Conservation (phyloP, 2,329 filamentous ascomycete species). For the Penicillium sclerotiorum region DNA sequence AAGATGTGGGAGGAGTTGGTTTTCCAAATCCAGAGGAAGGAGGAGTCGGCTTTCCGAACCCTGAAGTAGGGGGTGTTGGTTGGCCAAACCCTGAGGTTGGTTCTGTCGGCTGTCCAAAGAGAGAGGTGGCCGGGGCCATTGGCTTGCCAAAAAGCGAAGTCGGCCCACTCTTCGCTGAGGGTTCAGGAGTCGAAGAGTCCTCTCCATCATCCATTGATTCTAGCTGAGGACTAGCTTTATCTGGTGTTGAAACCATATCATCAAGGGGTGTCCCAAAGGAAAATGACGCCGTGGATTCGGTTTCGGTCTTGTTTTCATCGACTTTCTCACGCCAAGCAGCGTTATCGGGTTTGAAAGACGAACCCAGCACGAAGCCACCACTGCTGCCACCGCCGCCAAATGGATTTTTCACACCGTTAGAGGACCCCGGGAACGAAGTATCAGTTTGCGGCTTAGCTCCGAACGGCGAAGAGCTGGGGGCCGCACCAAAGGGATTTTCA, state of each 20-base stretch:
- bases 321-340: too few species aligned
- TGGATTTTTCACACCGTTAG: slow-evolving; percentile 27
- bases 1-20: slow-evolving; percentile 14
- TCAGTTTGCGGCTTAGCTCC: slow-evolving; percentile 26
- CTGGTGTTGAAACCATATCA: slow-evolving; percentile 40
- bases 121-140: slow-evolving; percentile 21
- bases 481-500: slow-evolving; percentile 21
- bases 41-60: neutral
- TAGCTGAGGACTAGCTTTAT: slow-evolving; percentile 34
- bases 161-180: slow-evolving; percentile 26
- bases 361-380: slow-evolving; percentile 45
- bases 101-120: neutral
- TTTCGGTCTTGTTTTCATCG: slow-evolving; percentile 45
- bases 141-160: slow-evolving; percentile 33
- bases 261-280: slow-evolving; percentile 44
- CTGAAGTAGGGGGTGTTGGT: slow-evolving; percentile 21
- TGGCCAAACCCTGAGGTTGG: slow-evolving; percentile 25
- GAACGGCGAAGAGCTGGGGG: slow-evolving; percentile 33
- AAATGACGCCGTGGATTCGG: slow-evolving; percentile 36
- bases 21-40: too few species aligned
- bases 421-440: slow-evolving; percentile 31
- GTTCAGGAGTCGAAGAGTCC: slow-evolving; percentile 23
- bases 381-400: slow-evolving; percentile 31
- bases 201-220: slow-evolving; percentile 44
- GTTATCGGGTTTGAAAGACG: slow-evolving; percentile 49